Evolutionary conservation across 352 stramenopile species (phyloP).

Genomic region (Plasmopara halstedii): DNA sequence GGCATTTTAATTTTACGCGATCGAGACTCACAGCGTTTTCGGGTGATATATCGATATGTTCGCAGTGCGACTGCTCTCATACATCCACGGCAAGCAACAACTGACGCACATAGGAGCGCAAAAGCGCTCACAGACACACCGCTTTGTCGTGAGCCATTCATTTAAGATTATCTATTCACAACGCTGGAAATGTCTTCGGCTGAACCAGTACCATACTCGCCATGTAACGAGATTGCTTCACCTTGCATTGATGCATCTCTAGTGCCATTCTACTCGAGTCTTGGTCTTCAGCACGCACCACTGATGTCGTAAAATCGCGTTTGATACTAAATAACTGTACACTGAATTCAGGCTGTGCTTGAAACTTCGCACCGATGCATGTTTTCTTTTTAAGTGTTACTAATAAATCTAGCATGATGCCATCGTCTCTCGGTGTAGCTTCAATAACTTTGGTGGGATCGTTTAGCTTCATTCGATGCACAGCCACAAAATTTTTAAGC

Average conservation of each 20-base stretch:
- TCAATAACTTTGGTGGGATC: background rate
- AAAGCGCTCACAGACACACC: slow-evolving; percentile 24
- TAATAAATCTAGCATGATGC: background rate
- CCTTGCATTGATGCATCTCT: slow-evolving; percentile 6
- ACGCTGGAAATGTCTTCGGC: slow-evolving; percentile 35
- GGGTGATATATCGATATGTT: slow-evolving; percentile 14
- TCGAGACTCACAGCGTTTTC: background rate
- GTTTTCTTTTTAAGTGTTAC: background rate
- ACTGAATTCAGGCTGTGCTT: background rate
- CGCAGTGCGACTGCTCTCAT: slow-evolving; percentile 11
- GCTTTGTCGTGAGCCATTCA: slow-evolving; percentile 31
- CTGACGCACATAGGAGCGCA: slow-evolving; percentile 57
- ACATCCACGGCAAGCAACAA: slow-evolving; percentile 50
- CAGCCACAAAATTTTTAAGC: slow-evolving; percentile 27
- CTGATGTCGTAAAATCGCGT: background rate
- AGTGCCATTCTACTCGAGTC: background rate
- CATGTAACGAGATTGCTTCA: slow-evolving; percentile 1
- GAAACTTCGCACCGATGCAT: background rate
- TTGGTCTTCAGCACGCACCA: background rate
- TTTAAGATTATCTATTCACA: slow-evolving; percentile 24
- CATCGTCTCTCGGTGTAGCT: background rate
- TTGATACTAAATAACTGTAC: background rate
- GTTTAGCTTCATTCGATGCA: slow-evolving; percentile 2
- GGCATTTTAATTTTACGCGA: slow-evolving; percentile 4
- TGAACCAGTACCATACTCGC: slow-evolving; percentile 10